Conservation (phyloP, 164 flowering plant species). For the Hamamelis virginiana region DNA sequence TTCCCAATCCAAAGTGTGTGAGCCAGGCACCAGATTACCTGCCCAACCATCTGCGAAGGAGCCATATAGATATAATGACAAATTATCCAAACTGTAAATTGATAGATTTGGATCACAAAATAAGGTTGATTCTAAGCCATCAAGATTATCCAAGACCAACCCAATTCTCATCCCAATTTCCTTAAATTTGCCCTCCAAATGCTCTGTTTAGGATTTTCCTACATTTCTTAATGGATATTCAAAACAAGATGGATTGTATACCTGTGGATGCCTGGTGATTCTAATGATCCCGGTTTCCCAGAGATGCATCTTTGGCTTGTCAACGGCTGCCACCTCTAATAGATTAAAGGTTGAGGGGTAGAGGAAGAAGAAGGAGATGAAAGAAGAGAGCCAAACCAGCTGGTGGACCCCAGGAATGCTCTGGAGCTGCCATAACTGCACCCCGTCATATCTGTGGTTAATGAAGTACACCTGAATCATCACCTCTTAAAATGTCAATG, state of each 20-base stretch:
- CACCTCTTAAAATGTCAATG: constrained; percentile 7
- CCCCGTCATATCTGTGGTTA: constrained; percentile 91
- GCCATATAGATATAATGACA: too few species aligned
- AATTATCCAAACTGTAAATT: neutral
- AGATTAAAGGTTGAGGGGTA: constrained; percentile 96
- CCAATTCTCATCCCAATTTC: too few species aligned
- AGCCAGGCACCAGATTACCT: constrained; percentile 95
- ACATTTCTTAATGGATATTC: too few species aligned
- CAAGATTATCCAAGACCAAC: neutral
- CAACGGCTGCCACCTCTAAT: constrained; percentile 95
- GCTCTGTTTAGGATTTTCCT: neutral
- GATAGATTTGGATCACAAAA: neutral
- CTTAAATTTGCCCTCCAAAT: neutral
- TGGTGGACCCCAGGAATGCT: constrained; percentile 67
- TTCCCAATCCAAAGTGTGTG: constrained; percentile 93
- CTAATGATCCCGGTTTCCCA: constrained; percentile 99
- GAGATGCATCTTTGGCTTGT: constrained; percentile 95
- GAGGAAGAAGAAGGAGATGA: constrained; percentile 84
- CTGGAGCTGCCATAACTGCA: constrained; percentile 91
- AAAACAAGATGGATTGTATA: constrained; percentile 12
- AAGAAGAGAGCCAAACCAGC: constrained; percentile 66
- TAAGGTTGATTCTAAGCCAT: too few species aligned
- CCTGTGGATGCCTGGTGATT: constrained; percentile 99
- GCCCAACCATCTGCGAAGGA: constrained; percentile 83
- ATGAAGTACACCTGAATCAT: constrained; percentile 87